Percentiles rank a stretch among this genome's conserved stretches.
phyloP scores from a whole-genome alignment of 345 rosid species.

The Crucihimalaya himalaica region DNA sequence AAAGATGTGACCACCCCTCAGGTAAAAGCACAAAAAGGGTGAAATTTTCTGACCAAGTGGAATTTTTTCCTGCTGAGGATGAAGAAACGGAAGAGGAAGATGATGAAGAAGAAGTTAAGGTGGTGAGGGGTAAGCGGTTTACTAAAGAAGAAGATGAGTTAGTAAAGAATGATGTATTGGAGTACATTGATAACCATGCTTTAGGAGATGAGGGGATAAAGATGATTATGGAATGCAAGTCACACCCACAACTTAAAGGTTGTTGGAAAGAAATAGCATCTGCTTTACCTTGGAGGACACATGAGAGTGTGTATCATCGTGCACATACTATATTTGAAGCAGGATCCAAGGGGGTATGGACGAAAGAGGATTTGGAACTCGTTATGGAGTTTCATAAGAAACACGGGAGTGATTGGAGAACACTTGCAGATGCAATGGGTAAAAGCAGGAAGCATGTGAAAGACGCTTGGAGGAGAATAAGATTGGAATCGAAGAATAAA shows the following conservation, averaged over 20 bases:
- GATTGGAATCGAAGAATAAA: conserved; percentile 42
- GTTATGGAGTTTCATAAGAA: conserved; percentile 46
- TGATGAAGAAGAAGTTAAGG: conserved; percentile 10
- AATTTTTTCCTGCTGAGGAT: conserved; percentile 53
- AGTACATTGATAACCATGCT: conserved; percentile 51
- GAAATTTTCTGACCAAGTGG: conserved; percentile 60
- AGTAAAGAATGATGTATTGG: conserved; percentile 52
- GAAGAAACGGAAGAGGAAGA: conserved; percentile 1
- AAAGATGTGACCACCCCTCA: conserved; percentile 36
- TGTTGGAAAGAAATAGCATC: conserved; percentile 78
- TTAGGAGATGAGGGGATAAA: conserved; percentile 68
- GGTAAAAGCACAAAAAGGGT: conserved; percentile 57
- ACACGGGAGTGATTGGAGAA: conserved; percentile 69
- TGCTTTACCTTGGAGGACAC: conserved; percentile 67
- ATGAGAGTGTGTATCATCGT: conserved; percentile 48
- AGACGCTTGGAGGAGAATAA: conserved; percentile 69
- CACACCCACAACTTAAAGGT: conserved; percentile 44
- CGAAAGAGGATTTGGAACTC: conserved; percentile 58
- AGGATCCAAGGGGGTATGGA: conserved; percentile 54
- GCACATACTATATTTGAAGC: conserved; percentile 67
- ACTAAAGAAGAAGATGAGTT: conserved; percentile 68
- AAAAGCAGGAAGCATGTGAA: conserved; percentile 72
- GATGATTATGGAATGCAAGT: conserved; percentile 56
- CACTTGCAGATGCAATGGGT: conserved; percentile 58
- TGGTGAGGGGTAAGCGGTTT: conserved; percentile 72